A percentile compares a stretch with the other conserved stretches of the same genome.
Conservation (phyloP, 1,284 basidiomycete genomes). For the Cystobasidium sp. region DNA sequence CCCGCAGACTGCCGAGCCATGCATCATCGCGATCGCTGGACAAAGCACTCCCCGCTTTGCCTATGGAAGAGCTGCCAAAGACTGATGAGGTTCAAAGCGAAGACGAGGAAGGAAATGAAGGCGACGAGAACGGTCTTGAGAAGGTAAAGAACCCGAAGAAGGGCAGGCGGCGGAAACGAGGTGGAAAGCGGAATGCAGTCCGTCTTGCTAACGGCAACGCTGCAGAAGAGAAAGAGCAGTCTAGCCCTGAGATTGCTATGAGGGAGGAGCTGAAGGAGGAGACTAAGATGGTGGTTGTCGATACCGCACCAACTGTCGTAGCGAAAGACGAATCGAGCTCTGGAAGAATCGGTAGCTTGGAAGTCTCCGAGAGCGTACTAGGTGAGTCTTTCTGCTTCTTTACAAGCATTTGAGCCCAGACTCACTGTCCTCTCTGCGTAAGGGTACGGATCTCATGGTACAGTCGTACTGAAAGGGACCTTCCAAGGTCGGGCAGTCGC, state of each 20-base stretch:
- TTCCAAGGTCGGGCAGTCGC: constrained; percentile 95
- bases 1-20: constrained; percentile 21
- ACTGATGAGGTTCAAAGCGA: constrained; percentile 11
- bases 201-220: not conserved
- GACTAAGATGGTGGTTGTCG: not conserved
- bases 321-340: constrained; percentile 12
- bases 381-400: constrained; percentile 46
- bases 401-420: not conserved
- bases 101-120: constrained; percentile 60
- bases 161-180: constrained; percentile 60
- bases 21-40: constrained; percentile 25
- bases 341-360: constrained; percentile 48
- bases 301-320: constrained; percentile 2
- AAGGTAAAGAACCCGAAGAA: constrained; percentile 60
- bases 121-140: constrained; percentile 66
- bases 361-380: constrained; percentile 52
- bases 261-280: not conserved
- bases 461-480: constrained; percentile 89
- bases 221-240: constrained; percentile 7
- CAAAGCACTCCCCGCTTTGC: constrained; percentile 38
- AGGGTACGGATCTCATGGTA: constrained; percentile 94
- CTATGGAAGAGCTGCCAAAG: constrained; percentile 16
- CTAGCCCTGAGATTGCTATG: not conserved
- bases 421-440: not conserved
- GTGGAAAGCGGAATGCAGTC: constrained; percentile 9